Base-by-base conservation (phyloP, 495 filamentous ascomycete species). In the Chaetomium cochliodes region DNA sequence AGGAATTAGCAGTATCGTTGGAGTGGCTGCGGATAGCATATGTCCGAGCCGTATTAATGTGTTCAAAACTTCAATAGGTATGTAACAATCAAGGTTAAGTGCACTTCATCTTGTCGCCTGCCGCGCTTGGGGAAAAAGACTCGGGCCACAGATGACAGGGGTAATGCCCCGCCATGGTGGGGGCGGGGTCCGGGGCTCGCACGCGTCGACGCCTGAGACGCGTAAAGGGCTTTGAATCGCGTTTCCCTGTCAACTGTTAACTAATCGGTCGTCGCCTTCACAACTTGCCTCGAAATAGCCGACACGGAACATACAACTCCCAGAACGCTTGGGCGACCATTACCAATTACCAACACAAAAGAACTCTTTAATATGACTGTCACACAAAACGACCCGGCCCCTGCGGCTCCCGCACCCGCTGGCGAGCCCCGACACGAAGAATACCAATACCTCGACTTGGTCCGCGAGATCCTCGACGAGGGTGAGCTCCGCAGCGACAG, bases 381-480 rank as follows among this genome's bases (percentile, higher is more conserved):
- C 12, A 22, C 67, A 12, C 3, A 60, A 28, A 53, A 39, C 59
- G 59, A 63, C 2, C 16, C 33, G 15, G 39, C 59, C 20, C 23
- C 59, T 4, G 47, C 22, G 41, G 54, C 58, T 5, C 59, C 64
- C 7, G 18, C 60, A 12, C 26, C 55, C 25, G n/a, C 57, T 46
- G 22, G 65, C 16, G 18, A 39, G 0, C 59, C 59, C 20, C 64
- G 70, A 18, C 64, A 72, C 60, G 73, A 76, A 63, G 72, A 74
- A 50, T 65, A 71, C 55, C 70, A 74, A 58, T 74, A 74, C 56
- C 70, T 74, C 62, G 72, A 74, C 30, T 64, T 76, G 2, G 70
- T 72, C 49, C 68, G 72, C 49, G 68, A 74, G 13, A 74, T 73
- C 28, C 63, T 74, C 25, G 65, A 73, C 12, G 42, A 73, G 46